Evolutionary conservation across 1,284 basidiomycete genomes (phyloP), one percentile per base, ranked within the genome.

Genomic region (Athelia sp.): DNA sequence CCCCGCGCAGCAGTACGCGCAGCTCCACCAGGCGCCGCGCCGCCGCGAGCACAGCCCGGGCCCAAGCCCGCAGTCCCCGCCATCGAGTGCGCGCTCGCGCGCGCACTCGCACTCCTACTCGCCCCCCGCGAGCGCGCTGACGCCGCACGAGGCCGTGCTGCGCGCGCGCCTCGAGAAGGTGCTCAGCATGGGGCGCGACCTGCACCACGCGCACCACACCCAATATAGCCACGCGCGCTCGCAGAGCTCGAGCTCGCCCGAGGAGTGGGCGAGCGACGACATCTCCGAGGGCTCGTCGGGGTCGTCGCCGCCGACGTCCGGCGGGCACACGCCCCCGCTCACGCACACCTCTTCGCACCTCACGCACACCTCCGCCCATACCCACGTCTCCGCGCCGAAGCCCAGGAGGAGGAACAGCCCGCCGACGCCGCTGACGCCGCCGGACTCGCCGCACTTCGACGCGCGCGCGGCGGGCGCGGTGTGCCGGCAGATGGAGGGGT

Each of bases 401-500:
- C 36, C 65, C 17, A 21, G 22, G 26, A 35, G 11, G 38, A 26
- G 58, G 11, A 18, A 21, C 10, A 43, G 13, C 31, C 51, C 57
- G 48, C 51, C 56, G 46, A 48, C 53, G 38, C 36, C 65, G 43
- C 54, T 64, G 29, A 60, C 63, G 23, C 58, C 59, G 50, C 26
- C 26, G 6, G 26, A 29, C 26, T 29, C 26, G 6, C 26, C 26
- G 26, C 26, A 29, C 26, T 87, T 87, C 70, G 82, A 87, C 58
- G 82, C 76, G 8, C 74, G 78, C 24, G 75, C 73, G 11, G 84
- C 85, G 2, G 76, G 75, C 18, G 76, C 73, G 34, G 74, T 73
- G 49, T 79, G 82, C 56, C 72, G 72, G 29, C 64, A 71, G 38
- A 76, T 82, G 49, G 73, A 81, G 18, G 84, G 85, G 1, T 87